Evolutionary conservation across 2,329 filamentous ascomycete genomes (phyloP), one percentile per base, ranked within the genome.

Genomic region (Fusarium sp.): DNA sequence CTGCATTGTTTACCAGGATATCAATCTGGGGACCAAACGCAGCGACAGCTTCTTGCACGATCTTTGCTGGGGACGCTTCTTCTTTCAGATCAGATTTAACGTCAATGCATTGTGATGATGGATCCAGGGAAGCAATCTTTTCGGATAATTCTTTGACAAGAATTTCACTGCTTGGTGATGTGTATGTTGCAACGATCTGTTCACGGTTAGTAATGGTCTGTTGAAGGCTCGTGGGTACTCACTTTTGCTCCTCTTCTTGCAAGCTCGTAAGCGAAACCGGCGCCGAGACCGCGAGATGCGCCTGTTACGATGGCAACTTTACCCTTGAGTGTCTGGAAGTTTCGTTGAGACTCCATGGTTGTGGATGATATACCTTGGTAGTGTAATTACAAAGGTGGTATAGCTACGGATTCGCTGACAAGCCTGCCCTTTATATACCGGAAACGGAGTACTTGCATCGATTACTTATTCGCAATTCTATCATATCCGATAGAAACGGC

Each of bases 241-340:
- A 70, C 67, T 46, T 54, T 70, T 7, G 62, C 67, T 14, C 67
- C 67, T 53, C 67, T 63, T 34, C 21, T 37, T n/a, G 67, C 67
- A 9, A 69, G 28, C 23, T 69, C 67, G 4, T 63, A 53, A 2
- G 67, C 62, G 27, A 69, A 69, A 2, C 67, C 62, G 1, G 47
- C 66, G 1, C 67, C 67, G 3, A 69, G 66, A 9, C 67, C 67
- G 7, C 67, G 42, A 21, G 67, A 69, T 11, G 67, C 66, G 3
- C 67, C 67, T 4, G 66, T 70, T 2, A 70, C 2, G 4, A 69
- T 30, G 12, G 67, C 67, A 5, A 70, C 62, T 7, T 69, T 69
- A 8, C 67, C 66, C 18, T 68, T n/a, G 8, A 69, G 66, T 1
- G 67, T 69, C 2, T 59, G 67, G 7, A 43, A 59, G 9, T 34